Conservation (phyloP, 2,329 filamentous ascomycete genomes). For the Colletotrichum spaethianum region DNA sequence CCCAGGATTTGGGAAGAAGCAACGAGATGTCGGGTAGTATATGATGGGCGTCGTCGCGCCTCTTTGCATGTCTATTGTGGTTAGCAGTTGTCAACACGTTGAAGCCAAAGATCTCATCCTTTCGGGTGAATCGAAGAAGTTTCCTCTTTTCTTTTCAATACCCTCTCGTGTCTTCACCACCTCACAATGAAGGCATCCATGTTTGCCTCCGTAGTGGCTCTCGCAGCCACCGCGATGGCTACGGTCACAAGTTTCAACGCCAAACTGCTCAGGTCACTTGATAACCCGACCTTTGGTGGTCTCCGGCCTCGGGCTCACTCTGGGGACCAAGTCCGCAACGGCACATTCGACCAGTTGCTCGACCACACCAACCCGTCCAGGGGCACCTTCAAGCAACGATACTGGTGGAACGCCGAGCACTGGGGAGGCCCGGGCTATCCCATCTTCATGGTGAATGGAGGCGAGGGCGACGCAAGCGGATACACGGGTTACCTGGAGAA, state of each 20-base stretch:
- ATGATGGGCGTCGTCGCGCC: not conserved
- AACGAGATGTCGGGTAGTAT: not conserved
- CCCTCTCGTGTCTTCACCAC: not conserved
- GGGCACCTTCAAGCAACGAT: conserved; percentile 35
- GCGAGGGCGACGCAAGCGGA: conserved; percentile 14
- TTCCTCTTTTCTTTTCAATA: not conserved
- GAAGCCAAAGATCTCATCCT: not conserved
- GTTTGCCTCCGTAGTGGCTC: not conserved
- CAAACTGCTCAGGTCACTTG: not conserved
- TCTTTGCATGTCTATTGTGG: not conserved
- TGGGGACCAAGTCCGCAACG: conserved; percentile 3
- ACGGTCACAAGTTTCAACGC: not conserved
- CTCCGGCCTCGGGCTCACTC: not conserved
- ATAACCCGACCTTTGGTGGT: not conserved
- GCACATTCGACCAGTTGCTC: conserved; percentile 28
- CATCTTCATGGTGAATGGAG: conserved; percentile 34
- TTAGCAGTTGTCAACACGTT: not conserved
- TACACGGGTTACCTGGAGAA: conserved; percentile 16
- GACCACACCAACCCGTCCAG: conserved; percentile 35
- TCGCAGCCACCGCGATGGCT: conserved; percentile 6
- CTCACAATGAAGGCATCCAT: conserved; percentile 12
- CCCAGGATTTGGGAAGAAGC: not conserved
- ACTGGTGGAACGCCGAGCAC: conserved; percentile 34
- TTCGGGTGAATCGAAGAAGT: not conserved
- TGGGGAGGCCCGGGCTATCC: conserved; percentile 33